Percentiles rank a stretch among this genome's conserved stretches.
Conservation (phyloP, 306 rosid genomes). For the Inga oerstediana region DNA sequence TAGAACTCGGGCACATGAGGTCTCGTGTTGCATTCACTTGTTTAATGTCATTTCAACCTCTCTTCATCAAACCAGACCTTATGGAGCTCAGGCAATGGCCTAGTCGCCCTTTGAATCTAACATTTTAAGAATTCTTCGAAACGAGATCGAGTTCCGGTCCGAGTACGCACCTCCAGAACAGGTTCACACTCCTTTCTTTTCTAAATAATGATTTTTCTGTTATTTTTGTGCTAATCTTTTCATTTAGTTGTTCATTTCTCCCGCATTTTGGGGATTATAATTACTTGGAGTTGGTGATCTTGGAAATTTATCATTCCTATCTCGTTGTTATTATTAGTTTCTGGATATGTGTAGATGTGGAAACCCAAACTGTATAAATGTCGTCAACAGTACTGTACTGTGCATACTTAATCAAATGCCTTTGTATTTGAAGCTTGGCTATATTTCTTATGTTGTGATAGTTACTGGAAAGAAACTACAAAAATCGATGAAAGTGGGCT, state of each 20-base stretch:
- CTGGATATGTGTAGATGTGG: background rate
- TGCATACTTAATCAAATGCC: background rate
- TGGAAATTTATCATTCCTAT: background rate
- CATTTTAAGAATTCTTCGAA: constrained; percentile 66
- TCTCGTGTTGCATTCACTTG: no score
- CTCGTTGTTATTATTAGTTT: background rate
- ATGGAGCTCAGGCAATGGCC: constrained; percentile 2
- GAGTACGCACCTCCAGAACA: constrained; percentile 70
- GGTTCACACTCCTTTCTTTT: constrained; percentile 45
- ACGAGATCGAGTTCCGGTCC: constrained; percentile 60
- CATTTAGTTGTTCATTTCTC: background rate
- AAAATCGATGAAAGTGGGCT: background rate
- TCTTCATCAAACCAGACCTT: constrained; percentile 9
- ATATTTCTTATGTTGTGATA: background rate
- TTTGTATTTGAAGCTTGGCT: background rate
- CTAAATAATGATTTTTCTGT: background rate
- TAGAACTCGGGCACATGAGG: no score
- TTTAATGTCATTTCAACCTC: background rate
- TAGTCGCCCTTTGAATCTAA: constrained; percentile 73
- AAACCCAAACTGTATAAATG: background rate
- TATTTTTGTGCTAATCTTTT: background rate
- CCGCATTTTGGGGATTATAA: background rate
- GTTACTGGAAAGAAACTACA: background rate
- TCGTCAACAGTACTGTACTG: background rate
- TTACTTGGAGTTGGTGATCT: background rate